Evolutionary conservation across 148 eudicot genomes (phyloP), one percentile per base, ranked within the genome.

Genomic region (Persicaria maculosa): DNA sequence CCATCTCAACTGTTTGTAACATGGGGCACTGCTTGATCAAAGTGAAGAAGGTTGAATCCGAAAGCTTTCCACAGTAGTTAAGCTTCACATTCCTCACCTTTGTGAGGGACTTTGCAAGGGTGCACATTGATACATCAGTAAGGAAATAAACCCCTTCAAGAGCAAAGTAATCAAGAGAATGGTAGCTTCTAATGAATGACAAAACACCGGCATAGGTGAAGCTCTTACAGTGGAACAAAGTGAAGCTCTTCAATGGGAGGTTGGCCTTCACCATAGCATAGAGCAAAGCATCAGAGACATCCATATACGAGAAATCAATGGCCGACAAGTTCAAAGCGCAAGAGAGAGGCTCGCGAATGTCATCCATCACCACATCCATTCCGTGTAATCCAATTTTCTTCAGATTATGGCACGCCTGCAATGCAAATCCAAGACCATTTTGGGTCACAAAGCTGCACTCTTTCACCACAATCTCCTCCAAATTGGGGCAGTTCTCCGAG

Each of bases 211-310:
- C 61, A 68, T 80, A 74, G 0, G 82, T 68, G 73, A 86, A 85
- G 50, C 74, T 68, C 50, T 47, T 44, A 73, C 87, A 84, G 43
- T 68, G 57, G 65, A 44, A 54, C 72, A 90, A 77, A 55, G 72
- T 31, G 40, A 31, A 31, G 40, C 40, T 31, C 40, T 31, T 31
- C 40, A 31, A 31, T 31, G 40, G 40, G 40, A 31, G 40, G 40
- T 31, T 31, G 40, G 40, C 40, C 40, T 31, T 31, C 40, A 31
- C 40, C 40, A 43, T 15, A 90, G 72, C 25, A 70, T 84, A 57
- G 6, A 90, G 80, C 81, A 80, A 78, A 19, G 76, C 87, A 79
- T 90, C 84, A 0, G 88, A 79, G 67, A 90, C 69, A 50, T 5
- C 68, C 77, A 83, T 82, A 78, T 79, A 68, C 7, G 76, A 64